These are phyloP conservation scores for Pseudocercospora fijiensis DNA, from an alignment of 2,329 filamentous ascomycete species.

Conservation along the genomic window DNA sequence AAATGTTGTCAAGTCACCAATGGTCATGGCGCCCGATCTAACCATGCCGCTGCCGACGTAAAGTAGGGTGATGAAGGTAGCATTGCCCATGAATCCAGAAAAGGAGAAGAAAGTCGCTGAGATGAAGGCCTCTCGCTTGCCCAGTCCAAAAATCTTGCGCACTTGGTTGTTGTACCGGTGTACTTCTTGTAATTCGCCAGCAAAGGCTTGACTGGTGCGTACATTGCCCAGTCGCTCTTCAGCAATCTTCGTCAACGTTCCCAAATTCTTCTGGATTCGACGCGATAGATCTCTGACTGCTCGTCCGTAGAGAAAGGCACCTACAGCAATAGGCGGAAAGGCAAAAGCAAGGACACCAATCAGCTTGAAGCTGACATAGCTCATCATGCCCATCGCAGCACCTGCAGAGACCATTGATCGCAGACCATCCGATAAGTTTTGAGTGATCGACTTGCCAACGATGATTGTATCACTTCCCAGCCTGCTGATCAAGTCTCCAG, in stretches of 20 bases:
- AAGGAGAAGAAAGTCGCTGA: conserved; percentile 85
- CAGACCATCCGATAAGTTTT: conserved; percentile 95
- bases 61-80: conserved; percentile 89
- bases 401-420: conserved; percentile 84
- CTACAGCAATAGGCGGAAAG: conserved; percentile 85
- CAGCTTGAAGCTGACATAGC: conserved; percentile 89
- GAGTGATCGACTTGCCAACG: conserved; percentile 96
- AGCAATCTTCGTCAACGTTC: conserved; percentile 91
- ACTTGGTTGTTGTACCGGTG: conserved; percentile 89
- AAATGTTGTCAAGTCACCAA: conserved; percentile 93
- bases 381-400: conserved; percentile 89
- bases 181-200: conserved; percentile 87
- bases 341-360: conserved; percentile 83
- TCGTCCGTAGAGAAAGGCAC: conserved; percentile 88
- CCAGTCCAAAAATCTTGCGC: conserved; percentile 85
- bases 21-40: conserved; percentile 76
- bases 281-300: conserved; percentile 85
- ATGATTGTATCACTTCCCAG: conserved; percentile 96
- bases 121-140: conserved; percentile 80
- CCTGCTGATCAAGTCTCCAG: conserved; percentile 92
- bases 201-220: conserved; percentile 93
- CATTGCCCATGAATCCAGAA: conserved; percentile 90
- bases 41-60: conserved; percentile 91
- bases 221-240: conserved; percentile 98
- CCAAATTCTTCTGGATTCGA: conserved; percentile 89